phyloP scores from a whole-genome alignment of 2,329 filamentous ascomycete genomes.

The Neopestalotiopsis rosae region DNA sequence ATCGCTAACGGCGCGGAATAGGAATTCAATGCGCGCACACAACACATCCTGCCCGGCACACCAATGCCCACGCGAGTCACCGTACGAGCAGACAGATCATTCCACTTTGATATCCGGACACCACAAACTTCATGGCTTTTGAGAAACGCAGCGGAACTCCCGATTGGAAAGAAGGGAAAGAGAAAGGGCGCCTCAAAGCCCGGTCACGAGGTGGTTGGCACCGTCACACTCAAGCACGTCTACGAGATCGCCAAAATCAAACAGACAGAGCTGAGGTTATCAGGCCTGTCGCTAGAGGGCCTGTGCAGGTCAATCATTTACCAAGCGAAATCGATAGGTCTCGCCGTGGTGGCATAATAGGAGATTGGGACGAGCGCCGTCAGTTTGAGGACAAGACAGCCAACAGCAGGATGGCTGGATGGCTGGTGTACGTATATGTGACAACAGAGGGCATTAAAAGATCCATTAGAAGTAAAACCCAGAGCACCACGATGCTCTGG shows the following conservation, averaged over 20 bases:
- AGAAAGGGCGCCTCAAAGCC: slow-evolving; percentile 79
- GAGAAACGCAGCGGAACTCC: slow-evolving; percentile 80
- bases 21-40: slow-evolving; percentile 97
- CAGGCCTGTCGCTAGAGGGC: slow-evolving; percentile 72
- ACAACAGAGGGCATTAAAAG: not conserved
- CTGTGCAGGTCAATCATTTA: slow-evolving; percentile 76
- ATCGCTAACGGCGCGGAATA: slow-evolving; percentile 43
- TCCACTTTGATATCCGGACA: slow-evolving; percentile 91
- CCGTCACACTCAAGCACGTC: slow-evolving; percentile 89
- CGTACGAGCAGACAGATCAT: slow-evolving; percentile 90
- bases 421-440: slow-evolving; percentile 4
- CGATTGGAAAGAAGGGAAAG: slow-evolving; percentile 74
- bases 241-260: slow-evolving; percentile 99
- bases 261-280: slow-evolving; percentile 75
- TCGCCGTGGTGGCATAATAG: slow-evolving; percentile 68
- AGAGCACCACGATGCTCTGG: not conserved
- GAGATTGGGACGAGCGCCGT: not conserved
- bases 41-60: slow-evolving; percentile 80
- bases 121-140: slow-evolving; percentile 93
- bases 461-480: not conserved
- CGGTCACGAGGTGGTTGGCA: slow-evolving; percentile 79
- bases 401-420: too few relatives aligned
- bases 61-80: slow-evolving; percentile 91
- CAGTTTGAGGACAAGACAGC: not conserved
- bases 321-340: slow-evolving; percentile 77